Conservation (phyloP, 768 basidiomycete species). For the Sporobolomyces pararoseus region DNA sequence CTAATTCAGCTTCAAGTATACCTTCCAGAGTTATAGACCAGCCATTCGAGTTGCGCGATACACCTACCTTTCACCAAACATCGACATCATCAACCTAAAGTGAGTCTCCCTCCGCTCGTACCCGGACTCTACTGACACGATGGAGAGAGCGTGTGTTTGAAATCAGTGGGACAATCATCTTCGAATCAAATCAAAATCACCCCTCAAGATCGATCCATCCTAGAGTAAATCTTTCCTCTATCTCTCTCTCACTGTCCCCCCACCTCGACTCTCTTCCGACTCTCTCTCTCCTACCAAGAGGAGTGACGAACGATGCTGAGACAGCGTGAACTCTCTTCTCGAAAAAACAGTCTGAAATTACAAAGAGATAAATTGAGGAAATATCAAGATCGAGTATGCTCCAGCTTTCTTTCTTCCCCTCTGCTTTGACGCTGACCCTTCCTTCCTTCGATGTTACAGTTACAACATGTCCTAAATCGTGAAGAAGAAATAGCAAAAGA, state of each 20-base stretch:
- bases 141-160: too few species aligned
- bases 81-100: too few species aligned
- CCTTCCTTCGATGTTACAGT: slow-evolving; percentile 54
- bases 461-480: slow-evolving; percentile 76
- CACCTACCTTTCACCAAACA: too few species aligned
- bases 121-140: too few species aligned
- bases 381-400: slow-evolving; percentile 85
- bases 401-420: neutral
- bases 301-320: too few species aligned
- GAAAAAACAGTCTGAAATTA: slow-evolving; percentile 69
- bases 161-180: slow-evolving; percentile 35
- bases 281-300: neutral
- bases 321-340: neutral
- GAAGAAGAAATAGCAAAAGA: slow-evolving; percentile 85
- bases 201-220: slow-evolving; percentile 83
- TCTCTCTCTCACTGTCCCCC: slow-evolving; percentile 36
- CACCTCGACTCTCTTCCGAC: neutral
- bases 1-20: too few species aligned
- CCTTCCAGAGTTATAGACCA: too few species aligned
- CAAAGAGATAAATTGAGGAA: slow-evolving; percentile 93
- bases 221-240: slow-evolving; percentile 67
- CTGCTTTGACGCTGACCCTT: neutral
- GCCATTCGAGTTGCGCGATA: too few species aligned
- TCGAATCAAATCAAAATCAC: slow-evolving; percentile 71
- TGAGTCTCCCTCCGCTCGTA: neutral